These are phyloP conservation scores for Sphaerosporella brunnea DNA, from an alignment of 495 filamentous ascomycete genomes.

Conservation along the genomic window DNA sequence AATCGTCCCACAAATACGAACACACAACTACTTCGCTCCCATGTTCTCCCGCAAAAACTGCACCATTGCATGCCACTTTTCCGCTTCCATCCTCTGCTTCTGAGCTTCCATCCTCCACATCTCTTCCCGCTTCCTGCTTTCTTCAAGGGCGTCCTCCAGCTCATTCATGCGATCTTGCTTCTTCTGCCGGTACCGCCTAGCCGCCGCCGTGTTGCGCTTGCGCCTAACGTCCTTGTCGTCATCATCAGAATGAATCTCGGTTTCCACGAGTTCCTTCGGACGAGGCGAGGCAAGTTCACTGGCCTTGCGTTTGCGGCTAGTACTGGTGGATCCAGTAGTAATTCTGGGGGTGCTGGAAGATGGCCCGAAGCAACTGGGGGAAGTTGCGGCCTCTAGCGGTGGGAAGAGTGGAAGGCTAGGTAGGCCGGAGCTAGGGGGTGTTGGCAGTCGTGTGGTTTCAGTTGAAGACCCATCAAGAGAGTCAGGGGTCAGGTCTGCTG, in stretches of 20 bases:
- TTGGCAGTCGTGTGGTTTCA: neutral
- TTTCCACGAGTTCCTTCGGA: slow-evolving; percentile 3
- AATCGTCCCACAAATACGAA: too few relatives aligned
- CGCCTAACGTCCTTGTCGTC: slow-evolving; percentile 8
- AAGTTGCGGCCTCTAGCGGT: neutral
- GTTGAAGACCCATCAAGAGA: neutral
- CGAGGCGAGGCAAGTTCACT: neutral
- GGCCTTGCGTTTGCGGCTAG: slow-evolving; percentile 1
- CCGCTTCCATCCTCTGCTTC: slow-evolving; percentile 5
- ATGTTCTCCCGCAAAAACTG: slow-evolving; percentile 1
- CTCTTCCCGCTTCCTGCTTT: slow-evolving; percentile 4
- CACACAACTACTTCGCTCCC: too few relatives aligned
- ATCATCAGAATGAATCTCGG: slow-evolving; percentile 2
- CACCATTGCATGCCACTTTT: slow-evolving; percentile 5
- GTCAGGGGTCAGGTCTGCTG: neutral
- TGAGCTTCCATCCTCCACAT: neutral
- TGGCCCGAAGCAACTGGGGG: neutral
- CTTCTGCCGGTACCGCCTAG: slow-evolving; percentile 7
- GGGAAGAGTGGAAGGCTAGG: slow-evolving; percentile 1
- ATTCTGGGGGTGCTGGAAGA: neutral
- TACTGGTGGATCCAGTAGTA: neutral
- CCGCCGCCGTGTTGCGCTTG: slow-evolving; percentile 8
- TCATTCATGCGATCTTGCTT: slow-evolving; percentile 7
- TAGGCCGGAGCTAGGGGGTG: neutral
- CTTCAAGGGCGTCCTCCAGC: slow-evolving; percentile 2